Conservation (phyloP, 1,284 basidiomycete species). For the Puccinia coronata region DNA sequence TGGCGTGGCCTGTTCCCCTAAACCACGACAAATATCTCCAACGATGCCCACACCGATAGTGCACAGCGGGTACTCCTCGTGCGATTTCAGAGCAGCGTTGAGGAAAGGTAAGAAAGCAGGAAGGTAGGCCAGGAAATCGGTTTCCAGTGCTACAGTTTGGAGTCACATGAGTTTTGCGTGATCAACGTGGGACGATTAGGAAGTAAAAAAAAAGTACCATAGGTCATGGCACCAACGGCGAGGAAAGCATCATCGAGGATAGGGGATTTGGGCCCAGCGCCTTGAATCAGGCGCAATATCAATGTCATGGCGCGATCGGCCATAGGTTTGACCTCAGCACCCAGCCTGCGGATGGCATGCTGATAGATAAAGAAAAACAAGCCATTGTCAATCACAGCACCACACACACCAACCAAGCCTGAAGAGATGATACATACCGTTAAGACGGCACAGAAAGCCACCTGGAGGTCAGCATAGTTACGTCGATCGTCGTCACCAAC, state of each 20-base stretch:
- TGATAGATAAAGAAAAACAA: constrained; percentile 60
- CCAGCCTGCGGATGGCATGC: constrained; percentile 81
- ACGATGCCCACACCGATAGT: constrained; percentile 93
- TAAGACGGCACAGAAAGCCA: constrained; percentile 88
- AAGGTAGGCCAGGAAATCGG: constrained; percentile 83
- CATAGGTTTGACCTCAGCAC: constrained; percentile 78
- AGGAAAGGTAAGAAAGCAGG: constrained; percentile 86
- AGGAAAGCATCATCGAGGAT: constrained; percentile 97
- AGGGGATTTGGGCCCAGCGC: constrained; percentile 86
- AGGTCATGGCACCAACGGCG: constrained; percentile 83
- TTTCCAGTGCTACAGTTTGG: constrained; percentile 69
- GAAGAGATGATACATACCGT: constrained; percentile 67
- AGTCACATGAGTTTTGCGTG: neutral
- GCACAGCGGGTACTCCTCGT: constrained; percentile 94
- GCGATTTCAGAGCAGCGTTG: constrained; percentile 82
- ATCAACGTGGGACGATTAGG: neutral
- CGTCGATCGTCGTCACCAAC: constrained; percentile 93
- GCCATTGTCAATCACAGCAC: constrained; percentile 14
- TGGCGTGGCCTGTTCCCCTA: constrained; percentile 77
- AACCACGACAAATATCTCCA: constrained; percentile 88
- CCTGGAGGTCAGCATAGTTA: constrained; percentile 98
- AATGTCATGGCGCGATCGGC: constrained; percentile 95
- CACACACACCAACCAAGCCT: neutral
- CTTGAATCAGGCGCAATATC: constrained; percentile 78
- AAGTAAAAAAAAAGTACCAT: constrained; percentile 62